Evolutionary conservation across 352 stramenopile genomes (phyloP), one percentile per base, ranked within the genome.

Genomic region (Phytophthora cactorum): DNA sequence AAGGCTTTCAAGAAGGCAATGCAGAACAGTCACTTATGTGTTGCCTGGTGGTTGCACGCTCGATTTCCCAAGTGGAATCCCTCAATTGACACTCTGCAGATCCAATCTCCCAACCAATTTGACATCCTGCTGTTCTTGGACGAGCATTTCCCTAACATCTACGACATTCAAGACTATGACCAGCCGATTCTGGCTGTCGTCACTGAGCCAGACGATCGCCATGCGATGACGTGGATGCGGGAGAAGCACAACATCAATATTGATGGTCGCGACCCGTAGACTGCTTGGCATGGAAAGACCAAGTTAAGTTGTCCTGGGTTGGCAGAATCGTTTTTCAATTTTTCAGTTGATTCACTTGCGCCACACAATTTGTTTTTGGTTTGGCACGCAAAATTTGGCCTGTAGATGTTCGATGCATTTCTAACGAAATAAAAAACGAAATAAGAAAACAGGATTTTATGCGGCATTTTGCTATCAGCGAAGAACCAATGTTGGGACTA

Each of bases 81-180:
- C 12, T 51, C 53, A 8, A 27, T 60, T 25, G 39, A 51, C 29
- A 60, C 53, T 41, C 25, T 60, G 25, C 3, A 52, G 15, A 60
- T 41, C 12, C 28, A 61, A 52, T 5, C 28, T 45, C 53, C 53
- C 4, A 45, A 61, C 11, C 41, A 61, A 25, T 52, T 61, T n/a
- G 53, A 61, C 53, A 52, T 61, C 2, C 28, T 61, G 29, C n/a
- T 61, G 7, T 52, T 61, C 32, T 22, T 61, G 15, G 53, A 45
- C n/a, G n/a, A 39, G 28, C 46, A 45, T 22, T 52, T 61, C 17
- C 53, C 53, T 5, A 11, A 52, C 8, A 51, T 61, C n/a, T 61
- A 36, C 29, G 53, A 44, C 10, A 61, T 15, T 43, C 0, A 52
- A 44, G 41, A 52, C 28, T 43, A 31, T 3, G 41, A 61, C 5